Base-by-base conservation (phyloP, 192 early-diverging fungal species). In the Neocallimastix lanati region DNA sequence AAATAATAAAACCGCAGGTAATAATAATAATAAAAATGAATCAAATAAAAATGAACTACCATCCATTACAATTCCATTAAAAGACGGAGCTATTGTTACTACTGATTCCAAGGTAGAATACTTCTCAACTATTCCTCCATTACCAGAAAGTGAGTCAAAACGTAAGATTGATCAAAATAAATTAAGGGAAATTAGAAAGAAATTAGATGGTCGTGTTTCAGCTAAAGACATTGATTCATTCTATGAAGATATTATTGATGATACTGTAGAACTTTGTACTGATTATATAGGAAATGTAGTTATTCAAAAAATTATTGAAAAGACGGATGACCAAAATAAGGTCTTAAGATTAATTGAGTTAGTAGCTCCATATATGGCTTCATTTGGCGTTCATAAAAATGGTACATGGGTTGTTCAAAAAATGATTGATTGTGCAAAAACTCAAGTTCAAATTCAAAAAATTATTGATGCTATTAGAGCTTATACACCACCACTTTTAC, bases 281-380 rank as follows among this genome's bases (percentile, higher is more conserved):
- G 94, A 99, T 86, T 99, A 99, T 84, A 96, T 97, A 82, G 97
- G 97, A 76, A 99, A 99, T 83, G 95, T 96, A n/a, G 92, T 99
- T 29, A 86, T 99, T 78, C 97, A 99, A 83, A 92, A 93, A 81
- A 81, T 99, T 15, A 91, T 97, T 82, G 97, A 99, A 81, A 90
- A 92, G 36, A 90, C 90, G 77, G 78, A 81, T 35, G 91, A 94
- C 28, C 84, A 88, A 29, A 90, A 92, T 81, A 92, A 91, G 36
- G 50, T 67, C 4, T 88, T 90, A n/a, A 89, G 85, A 40, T 90
- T 99, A 84, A 85, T 96, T 67, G 89, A 91, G 79, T 85, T 87
- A 76, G 90, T 99, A 78, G 91, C 91, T 0, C 93, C 94, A 28
- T 90, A 96, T 81, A 87, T 97, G 82, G 93, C 96, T 13, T 87